A percentile compares a stretch with the other conserved stretches of the same genome.
These are phyloP conservation scores for Cyberlindnera mrakii DNA, from an alignment of 805 yeast species.

Conservation along the genomic window DNA sequence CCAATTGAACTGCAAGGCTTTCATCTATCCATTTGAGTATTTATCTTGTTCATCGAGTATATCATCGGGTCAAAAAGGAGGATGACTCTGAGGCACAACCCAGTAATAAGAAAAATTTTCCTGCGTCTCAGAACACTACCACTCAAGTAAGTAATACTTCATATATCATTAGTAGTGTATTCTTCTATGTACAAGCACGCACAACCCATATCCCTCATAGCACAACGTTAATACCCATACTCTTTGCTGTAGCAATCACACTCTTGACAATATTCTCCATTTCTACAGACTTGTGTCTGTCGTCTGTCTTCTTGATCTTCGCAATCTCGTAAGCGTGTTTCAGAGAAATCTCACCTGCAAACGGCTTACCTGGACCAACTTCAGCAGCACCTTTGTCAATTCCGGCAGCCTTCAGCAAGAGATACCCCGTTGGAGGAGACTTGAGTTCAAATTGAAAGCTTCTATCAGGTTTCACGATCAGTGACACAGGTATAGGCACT, in stretches of 20 bases:
- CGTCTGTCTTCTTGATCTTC: conserved; percentile 83
- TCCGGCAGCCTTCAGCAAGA: conserved; percentile 76
- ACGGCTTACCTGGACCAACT: conserved; percentile 45
- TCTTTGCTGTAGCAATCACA: conserved; percentile 81
- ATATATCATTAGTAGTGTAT: too few relatives aligned
- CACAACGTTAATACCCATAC: conserved; percentile 80
- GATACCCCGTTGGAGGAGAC: conserved; percentile 87
- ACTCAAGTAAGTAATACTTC: too few relatives aligned
- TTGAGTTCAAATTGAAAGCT: conserved; percentile 80
- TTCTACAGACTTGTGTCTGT: conserved; percentile 63
- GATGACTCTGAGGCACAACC: too few relatives aligned
- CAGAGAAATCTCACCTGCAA: conserved; percentile 63
- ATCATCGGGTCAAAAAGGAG: too few relatives aligned
- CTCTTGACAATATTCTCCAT: conserved; percentile 76
- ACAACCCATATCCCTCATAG: conserved; percentile 33
- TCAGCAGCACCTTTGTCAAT: conserved; percentile 72
- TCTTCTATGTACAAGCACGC: conserved; percentile 1
- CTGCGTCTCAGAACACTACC: too few relatives aligned
- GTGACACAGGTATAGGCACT: conserved; percentile 79
- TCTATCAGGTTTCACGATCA: conserved; percentile 90
- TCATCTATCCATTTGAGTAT: too few relatives aligned
- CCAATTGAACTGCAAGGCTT: too few relatives aligned
- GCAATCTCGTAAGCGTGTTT: conserved; percentile 95
- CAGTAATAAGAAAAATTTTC: too few relatives aligned
- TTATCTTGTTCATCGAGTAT: too few relatives aligned